phyloP scores from a whole-genome alignment of 345 rosid species.

The Eucalyptus rudis region DNA sequence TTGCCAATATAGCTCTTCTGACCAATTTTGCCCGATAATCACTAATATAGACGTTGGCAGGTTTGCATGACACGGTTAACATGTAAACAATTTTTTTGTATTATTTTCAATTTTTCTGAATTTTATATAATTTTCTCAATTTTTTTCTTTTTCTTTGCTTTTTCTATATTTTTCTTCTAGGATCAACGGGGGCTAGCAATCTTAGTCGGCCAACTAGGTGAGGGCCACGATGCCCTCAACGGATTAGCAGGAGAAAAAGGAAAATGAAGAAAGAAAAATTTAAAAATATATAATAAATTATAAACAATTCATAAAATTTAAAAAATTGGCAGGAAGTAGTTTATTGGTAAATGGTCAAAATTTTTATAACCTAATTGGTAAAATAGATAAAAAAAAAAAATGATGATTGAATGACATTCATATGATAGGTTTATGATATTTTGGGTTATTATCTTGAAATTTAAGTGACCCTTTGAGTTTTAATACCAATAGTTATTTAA shows the following conservation, averaged over 20 bases:
- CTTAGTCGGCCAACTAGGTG: no score
- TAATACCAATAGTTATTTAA: not conserved
- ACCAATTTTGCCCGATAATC: not conserved
- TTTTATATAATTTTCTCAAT: not conserved
- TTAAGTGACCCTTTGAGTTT: not conserved
- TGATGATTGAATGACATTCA: no score
- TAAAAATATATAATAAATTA: no score
- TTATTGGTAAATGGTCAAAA: not conserved
- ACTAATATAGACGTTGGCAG: accelerated
- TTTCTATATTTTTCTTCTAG: not conserved
- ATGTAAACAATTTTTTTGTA: not conserved
- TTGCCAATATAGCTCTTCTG: not conserved
- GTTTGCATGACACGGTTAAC: no score
- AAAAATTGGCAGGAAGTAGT: not conserved
- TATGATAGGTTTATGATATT: not conserved
- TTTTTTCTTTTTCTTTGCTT: not conserved
- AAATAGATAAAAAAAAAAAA: not conserved
- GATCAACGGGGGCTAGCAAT: not conserved
- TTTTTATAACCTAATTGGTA: not conserved
- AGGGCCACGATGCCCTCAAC: no score
- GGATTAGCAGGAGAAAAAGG: not conserved
- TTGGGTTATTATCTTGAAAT: not conserved
- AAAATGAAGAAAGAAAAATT: not conserved
- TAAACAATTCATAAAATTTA: no score
- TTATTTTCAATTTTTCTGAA: no score